These are phyloP conservation scores for Penicillium digitatum DNA, from an alignment of 2,329 filamentous ascomycete genomes.

Conservation along the genomic window DNA sequence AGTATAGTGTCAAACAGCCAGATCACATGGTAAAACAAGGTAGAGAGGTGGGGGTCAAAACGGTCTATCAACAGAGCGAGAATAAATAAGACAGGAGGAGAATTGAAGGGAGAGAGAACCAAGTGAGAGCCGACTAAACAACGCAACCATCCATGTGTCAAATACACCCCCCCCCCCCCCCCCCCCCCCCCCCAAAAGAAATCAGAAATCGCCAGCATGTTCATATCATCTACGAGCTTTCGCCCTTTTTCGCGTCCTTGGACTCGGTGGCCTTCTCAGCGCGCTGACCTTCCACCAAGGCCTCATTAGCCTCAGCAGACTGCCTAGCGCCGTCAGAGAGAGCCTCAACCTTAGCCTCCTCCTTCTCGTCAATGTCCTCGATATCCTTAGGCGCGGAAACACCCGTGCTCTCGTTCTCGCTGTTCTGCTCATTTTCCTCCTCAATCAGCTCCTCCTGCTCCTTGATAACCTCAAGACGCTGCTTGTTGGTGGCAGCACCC, in stretches of 20 bases:
- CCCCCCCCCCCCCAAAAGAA: too few species aligned
- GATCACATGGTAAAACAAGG: slow-evolving; percentile 9
- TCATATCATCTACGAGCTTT: slow-evolving; percentile 19
- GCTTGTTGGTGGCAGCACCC: slow-evolving; percentile 96
- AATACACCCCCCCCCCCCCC: too few species aligned
- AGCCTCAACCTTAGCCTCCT: slow-evolving; percentile 56
- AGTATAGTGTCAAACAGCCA: slow-evolving; percentile 10
- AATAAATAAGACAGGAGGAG: slow-evolving; percentile 23
- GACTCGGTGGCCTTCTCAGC: slow-evolving; percentile 26
- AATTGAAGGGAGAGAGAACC: slow-evolving; percentile 12
- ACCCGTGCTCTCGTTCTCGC: slow-evolving; percentile 71
- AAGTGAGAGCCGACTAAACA: background rate
- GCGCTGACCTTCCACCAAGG: slow-evolving; percentile 38
- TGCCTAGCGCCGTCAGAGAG: slow-evolving; percentile 45
- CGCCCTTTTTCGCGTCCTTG: slow-evolving; percentile 29
- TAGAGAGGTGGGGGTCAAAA: slow-evolving; percentile 10
- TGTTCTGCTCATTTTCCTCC: slow-evolving; percentile 90
- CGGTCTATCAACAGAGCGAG: slow-evolving; percentile 23
- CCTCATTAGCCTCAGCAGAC: slow-evolving; percentile 44
- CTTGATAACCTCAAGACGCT: slow-evolving; percentile 94
- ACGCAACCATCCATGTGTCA: slow-evolving; percentile 14
- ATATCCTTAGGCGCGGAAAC: slow-evolving; percentile 75
- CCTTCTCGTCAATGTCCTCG: slow-evolving; percentile 92
- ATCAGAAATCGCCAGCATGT: slow-evolving; percentile 6
- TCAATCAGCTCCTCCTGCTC: slow-evolving; percentile 98